A percentile compares a stretch with the other conserved stretches of the same genome.
Conservation (phyloP, 2,329 filamentous ascomycete genomes). For the Ceratocystis eucalypticola region DNA sequence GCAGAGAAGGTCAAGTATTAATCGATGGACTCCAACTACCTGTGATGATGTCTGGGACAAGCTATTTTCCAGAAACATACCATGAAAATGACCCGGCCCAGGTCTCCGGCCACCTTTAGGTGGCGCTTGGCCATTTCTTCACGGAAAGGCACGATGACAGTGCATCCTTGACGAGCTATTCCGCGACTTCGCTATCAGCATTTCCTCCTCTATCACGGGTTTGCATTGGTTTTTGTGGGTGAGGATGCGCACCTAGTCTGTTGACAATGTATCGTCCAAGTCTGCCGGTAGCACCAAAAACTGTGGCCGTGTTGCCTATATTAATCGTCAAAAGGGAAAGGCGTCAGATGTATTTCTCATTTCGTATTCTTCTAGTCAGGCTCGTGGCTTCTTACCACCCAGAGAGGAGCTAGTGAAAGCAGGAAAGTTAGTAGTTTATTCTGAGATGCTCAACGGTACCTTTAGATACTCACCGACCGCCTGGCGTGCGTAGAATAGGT, state of each 20-base stretch:
- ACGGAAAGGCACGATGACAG: constrained; percentile 80
- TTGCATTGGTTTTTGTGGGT: not conserved
- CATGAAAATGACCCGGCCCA: constrained; percentile 78
- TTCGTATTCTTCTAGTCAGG: not conserved
- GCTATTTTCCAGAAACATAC: constrained; percentile 33
- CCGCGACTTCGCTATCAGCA: not conserved
- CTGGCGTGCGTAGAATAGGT: constrained; percentile 76
- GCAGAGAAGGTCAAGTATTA: not conserved
- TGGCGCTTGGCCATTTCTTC: constrained; percentile 98
- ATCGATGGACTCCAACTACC: not conserved
- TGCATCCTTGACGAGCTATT: constrained; percentile 80
- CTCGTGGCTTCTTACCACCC: constrained; percentile 51
- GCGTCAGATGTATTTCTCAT: not conserved
- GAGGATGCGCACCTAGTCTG: constrained; percentile 51
- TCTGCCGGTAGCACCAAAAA: constrained; percentile 94
- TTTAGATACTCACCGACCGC: constrained; percentile 58
- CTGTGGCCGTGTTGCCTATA: constrained; percentile 82
- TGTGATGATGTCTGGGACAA: not conserved
- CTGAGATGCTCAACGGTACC: not conserved
- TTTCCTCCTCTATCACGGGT: constrained; percentile 1
- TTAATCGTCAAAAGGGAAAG: not conserved
- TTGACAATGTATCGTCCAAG: constrained; percentile 96
- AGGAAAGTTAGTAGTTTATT: constrained; percentile 23
- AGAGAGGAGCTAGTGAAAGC: constrained; percentile 56
- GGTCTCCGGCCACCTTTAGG: constrained; percentile 87